These are phyloP conservation scores for Teunomyces lycoperdinae DNA, from an alignment of 805 yeast species.

Conservation along the genomic window DNA sequence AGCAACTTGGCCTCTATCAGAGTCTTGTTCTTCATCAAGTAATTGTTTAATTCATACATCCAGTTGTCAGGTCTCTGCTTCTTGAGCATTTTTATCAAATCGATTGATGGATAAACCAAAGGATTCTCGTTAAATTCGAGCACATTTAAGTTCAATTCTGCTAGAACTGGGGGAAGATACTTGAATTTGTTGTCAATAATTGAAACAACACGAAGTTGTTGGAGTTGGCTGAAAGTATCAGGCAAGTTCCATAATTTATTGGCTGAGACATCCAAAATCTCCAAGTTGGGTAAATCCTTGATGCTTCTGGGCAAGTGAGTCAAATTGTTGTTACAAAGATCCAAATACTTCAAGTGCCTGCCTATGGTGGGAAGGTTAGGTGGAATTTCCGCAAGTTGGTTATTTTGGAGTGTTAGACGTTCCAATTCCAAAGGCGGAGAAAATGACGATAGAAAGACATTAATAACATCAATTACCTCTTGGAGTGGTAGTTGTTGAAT, in stretches of 20 bases:
- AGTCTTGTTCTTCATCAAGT: conserved; percentile 33
- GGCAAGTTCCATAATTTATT: conserved; percentile 55
- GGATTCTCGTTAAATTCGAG: conserved; percentile 67
- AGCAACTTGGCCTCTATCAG: conserved; percentile 26
- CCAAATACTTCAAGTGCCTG: conserved; percentile 53
- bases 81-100: conserved; percentile 31
- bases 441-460: conserved; percentile 11
- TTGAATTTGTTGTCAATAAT: conserved; percentile 57
- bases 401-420: conserved; percentile 54
- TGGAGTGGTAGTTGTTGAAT: not conserved
- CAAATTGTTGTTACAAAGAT: conserved; percentile 61
- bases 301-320: conserved; percentile 47
- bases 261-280: conserved; percentile 62
- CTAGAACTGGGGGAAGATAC: conserved; percentile 51
- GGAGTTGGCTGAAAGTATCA: conserved; percentile 21
- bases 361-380: conserved; percentile 41
- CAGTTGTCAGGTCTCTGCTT: conserved; percentile 44
- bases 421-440: conserved; percentile 27
- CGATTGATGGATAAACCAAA: conserved; percentile 45
- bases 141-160: conserved; percentile 52
- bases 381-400: conserved; percentile 49
- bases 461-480: conserved; percentile 12
- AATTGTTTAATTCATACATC: conserved; percentile 40
- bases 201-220: conserved; percentile 54
- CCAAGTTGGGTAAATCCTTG: conserved; percentile 42